Evolutionary conservation across 257 asterid genomes (phyloP), one percentile per base, ranked within the genome.

Genomic region (Capsicum rhomboideum): DNA sequence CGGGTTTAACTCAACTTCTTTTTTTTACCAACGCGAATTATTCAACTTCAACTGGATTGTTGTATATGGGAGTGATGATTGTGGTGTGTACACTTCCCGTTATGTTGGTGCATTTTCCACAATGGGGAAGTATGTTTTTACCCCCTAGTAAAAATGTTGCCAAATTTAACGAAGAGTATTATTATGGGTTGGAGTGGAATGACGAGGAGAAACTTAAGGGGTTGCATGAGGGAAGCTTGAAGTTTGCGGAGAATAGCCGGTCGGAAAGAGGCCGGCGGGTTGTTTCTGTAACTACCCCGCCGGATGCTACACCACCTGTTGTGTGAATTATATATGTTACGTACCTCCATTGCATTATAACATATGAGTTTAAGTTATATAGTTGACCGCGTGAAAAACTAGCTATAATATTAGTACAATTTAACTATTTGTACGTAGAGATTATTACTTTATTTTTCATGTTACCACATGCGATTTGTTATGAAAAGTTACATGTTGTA

Each of bases 101-200:
- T 83, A 82, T 86, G 42, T 6, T 85, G 49, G 91, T 92, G 83
- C 92, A 92, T 56, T 92, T 92, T 68, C 95, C 93, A 34, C 95
- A 92, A 83, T 92, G 95, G 95, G 95, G 95, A 77, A 91, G 95
- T 88, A 90, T 90, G 92, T 86, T 92, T 26, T 31, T 90, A 63
- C 90, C 89, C 21, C 86, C 92, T 14, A 42, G 84, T 42, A 89
- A 87, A 77, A 86, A 87, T 34, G 59, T 0, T 0, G 9, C 0
- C 0, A 84, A 79, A 84, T 88, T 86, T 83, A 90, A 55, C 37
- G 95, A 91, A 72, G 95, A 90, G 85, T 50, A 79, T 49, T 90
- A 91, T 20, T 90, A 90, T 66, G 89, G 90, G 6, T 84, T 81
- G 34, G 94, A 90, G 85, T 91, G 91, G 92, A 85, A 83, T 52